These are phyloP conservation scores for Aspergillus aculeatinus DNA, from an alignment of 2,329 filamentous ascomycete species.

Conservation along the genomic window DNA sequence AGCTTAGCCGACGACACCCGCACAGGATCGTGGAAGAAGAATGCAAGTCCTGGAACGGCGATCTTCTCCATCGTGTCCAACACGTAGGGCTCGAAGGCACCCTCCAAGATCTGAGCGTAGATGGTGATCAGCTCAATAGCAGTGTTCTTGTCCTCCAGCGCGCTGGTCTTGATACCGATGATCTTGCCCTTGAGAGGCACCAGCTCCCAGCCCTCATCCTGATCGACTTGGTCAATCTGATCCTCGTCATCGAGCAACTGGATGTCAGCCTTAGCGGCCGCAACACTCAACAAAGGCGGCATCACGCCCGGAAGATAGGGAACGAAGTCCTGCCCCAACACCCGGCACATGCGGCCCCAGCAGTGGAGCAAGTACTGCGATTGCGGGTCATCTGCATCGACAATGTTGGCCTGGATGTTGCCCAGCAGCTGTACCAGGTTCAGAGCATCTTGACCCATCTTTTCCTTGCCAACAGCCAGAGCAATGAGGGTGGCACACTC, in stretches of 20 bases:
- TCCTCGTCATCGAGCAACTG: slow-evolving; percentile 94
- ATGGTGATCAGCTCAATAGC: slow-evolving; percentile 98
- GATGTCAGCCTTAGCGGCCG: slow-evolving; percentile 93
- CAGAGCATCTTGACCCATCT: slow-evolving; percentile 83
- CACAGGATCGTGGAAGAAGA: slow-evolving; percentile 99
- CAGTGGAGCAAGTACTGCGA: slow-evolving; percentile 97
- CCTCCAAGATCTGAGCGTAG: slow-evolving; percentile 94
- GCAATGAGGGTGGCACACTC: slow-evolving; percentile 95
- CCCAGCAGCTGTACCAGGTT: slow-evolving; percentile 84
- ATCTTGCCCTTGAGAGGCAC: slow-evolving; percentile 96
- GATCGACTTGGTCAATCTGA: slow-evolving; percentile 85
- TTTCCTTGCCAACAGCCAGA: slow-evolving; percentile 88
- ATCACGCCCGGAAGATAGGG: slow-evolving; percentile 92
- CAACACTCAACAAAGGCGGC: slow-evolving; percentile 86
- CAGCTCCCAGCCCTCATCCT: slow-evolving; percentile 96
- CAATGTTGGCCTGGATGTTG: slow-evolving; percentile 80
- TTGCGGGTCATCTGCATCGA: slow-evolving; percentile 90
- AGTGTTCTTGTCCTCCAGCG: slow-evolving; percentile 97
- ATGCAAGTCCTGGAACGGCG: slow-evolving; percentile 85
- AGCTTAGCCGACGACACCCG: slow-evolving; percentile 92
- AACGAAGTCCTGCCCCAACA: slow-evolving; percentile 84
- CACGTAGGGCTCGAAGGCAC: slow-evolving; percentile 86
- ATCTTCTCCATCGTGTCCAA: slow-evolving; percentile 95
- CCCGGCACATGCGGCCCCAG: slow-evolving; percentile 98
- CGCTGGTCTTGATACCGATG: slow-evolving; percentile 96